Evolutionary conservation across 2,329 filamentous ascomycete species (phyloP).

Genomic region (Clathrospora elynae): DNA sequence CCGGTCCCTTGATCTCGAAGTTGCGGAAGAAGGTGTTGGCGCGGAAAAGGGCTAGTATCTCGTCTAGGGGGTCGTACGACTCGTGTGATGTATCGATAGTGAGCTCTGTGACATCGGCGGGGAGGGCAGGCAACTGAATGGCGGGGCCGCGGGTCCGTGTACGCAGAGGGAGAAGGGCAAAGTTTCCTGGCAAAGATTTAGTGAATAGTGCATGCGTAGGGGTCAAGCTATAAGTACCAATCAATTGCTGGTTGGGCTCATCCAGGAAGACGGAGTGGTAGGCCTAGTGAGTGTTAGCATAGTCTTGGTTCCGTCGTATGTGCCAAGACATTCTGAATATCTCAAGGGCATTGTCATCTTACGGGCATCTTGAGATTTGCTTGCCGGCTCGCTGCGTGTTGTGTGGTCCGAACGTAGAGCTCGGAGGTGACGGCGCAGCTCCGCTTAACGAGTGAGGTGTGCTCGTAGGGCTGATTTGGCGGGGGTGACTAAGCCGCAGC

Average conservation of each 20-base stretch:
- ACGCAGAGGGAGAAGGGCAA: slow-evolving; percentile 90
- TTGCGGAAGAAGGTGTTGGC: slow-evolving; percentile 99
- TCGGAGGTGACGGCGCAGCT: slow-evolving; percentile 38
- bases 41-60: slow-evolving; percentile 89
- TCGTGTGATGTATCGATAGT: slow-evolving; percentile 79
- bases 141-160: slow-evolving; percentile 95
- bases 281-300: slow-evolving; percentile 63
- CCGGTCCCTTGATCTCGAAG: slow-evolving; percentile 97
- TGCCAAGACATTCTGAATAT: neutral
- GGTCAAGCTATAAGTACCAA: slow-evolving; percentile 53
- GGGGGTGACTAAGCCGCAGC: slow-evolving; percentile 37
- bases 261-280: slow-evolving; percentile 97
- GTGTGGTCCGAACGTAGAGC: slow-evolving; percentile 27
- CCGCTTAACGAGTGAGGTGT: slow-evolving; percentile 33
- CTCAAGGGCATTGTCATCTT: slow-evolving; percentile 19
- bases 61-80: slow-evolving; percentile 95
- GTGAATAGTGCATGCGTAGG: neutral
- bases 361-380: slow-evolving; percentile 54
- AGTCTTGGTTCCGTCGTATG: no score
- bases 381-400: slow-evolving; percentile 18
- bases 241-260: slow-evolving; percentile 71
- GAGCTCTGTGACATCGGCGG: slow-evolving; percentile 60
- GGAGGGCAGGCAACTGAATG: slow-evolving; percentile 72
- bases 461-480: slow-evolving; percentile 43
- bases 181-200: slow-evolving; percentile 68